These are phyloP conservation scores for Yamadazyma scolyti DNA, from an alignment of 805 yeast species.

Conservation along the genomic window DNA sequence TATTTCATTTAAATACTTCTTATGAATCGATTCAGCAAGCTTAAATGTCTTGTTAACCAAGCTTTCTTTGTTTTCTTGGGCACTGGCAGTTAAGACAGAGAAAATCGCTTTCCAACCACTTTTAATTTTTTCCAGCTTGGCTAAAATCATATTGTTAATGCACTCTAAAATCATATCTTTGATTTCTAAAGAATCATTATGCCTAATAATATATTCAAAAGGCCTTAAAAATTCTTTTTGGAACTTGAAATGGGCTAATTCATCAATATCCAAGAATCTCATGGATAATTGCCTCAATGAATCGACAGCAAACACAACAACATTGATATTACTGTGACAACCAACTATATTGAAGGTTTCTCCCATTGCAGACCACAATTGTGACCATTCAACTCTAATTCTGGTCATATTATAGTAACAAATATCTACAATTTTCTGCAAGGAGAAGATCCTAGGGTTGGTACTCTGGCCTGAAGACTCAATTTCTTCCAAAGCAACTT, in stretches of 20 bases:
- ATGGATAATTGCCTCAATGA: slow-evolving; percentile 89
- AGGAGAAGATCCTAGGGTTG: slow-evolving; percentile 85
- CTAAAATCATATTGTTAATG: slow-evolving; percentile 75
- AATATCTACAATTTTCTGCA: slow-evolving; percentile 94
- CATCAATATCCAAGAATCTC: slow-evolving; percentile 91
- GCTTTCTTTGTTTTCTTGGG: slow-evolving; percentile 53
- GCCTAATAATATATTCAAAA: slow-evolving; percentile 70
- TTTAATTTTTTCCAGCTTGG: slow-evolving; percentile 68
- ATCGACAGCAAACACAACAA: slow-evolving; percentile 88
- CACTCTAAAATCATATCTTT: slow-evolving; percentile 90
- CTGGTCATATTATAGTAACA: slow-evolving; percentile 97
- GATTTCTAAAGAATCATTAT: slow-evolving; percentile 66
- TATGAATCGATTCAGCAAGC: slow-evolving; percentile 58
- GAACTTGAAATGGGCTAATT: slow-evolving; percentile 90
- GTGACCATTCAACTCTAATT: slow-evolving; percentile 95
- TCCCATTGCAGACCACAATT: slow-evolving; percentile 92
- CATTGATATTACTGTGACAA: slow-evolving; percentile 68
- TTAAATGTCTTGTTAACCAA: slow-evolving; percentile 64
- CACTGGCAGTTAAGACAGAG: slow-evolving; percentile 72
- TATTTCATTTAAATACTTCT: slow-evolving; percentile 59
- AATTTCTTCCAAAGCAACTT: slow-evolving; percentile 86
- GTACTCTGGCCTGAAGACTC: slow-evolving; percentile 78
- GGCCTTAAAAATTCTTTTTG: slow-evolving; percentile 93
- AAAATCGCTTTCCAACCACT: slow-evolving; percentile 96
- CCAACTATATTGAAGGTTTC: slow-evolving; percentile 83